A percentile compares a stretch with the other conserved stretches of the same genome.
phyloP scores from a whole-genome alignment of 495 filamentous ascomycete genomes.

The Chaetomium fimeti region DNA sequence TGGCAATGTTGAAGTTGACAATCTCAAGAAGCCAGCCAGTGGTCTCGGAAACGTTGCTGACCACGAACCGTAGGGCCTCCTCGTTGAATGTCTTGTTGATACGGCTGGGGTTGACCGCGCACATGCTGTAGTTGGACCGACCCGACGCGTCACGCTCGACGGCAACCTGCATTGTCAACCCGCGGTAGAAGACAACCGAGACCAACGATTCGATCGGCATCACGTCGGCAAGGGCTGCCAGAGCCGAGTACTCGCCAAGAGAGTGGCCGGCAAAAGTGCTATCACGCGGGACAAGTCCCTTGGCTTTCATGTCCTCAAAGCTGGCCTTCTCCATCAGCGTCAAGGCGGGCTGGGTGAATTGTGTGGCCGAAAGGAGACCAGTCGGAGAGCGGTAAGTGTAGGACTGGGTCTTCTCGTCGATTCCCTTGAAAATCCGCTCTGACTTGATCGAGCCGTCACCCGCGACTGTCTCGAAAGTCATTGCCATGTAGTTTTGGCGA shows the following conservation, averaged over 20 bases:
- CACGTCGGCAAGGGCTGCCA: slow-evolving; percentile 94
- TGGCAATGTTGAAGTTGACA: slow-evolving; percentile 98
- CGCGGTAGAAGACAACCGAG: slow-evolving; percentile 98
- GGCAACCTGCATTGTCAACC: slow-evolving; percentile 98
- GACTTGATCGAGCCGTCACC: slow-evolving; percentile 90
- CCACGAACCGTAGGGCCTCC: slow-evolving; percentile 90
- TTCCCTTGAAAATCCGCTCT: slow-evolving; percentile 98
- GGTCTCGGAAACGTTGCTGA: slow-evolving; percentile 85
- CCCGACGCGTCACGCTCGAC: slow-evolving; percentile 93
- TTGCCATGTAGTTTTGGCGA: slow-evolving; percentile 97
- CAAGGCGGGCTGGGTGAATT: slow-evolving; percentile 96
- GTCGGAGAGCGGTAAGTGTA: slow-evolving; percentile 97
- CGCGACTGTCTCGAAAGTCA: slow-evolving; percentile 97
- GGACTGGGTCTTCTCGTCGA: slow-evolving; percentile 83
- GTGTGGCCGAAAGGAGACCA: slow-evolving; percentile 92
- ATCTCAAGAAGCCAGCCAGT: slow-evolving; percentile 96
- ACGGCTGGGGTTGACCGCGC: slow-evolving; percentile 94
- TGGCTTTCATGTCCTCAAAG: slow-evolving; percentile 98
- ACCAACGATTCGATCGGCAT: slow-evolving; percentile 99
- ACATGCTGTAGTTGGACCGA: slow-evolving; percentile 97
- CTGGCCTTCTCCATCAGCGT: slow-evolving; percentile 99
- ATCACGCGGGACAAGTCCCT: slow-evolving; percentile 92
- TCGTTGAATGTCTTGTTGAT: slow-evolving; percentile 98
- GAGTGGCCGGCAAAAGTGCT: slow-evolving; percentile 98
- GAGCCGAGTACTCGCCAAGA: slow-evolving; percentile 94